Evolutionary conservation across 768 basidiomycete genomes (phyloP), one percentile per base, ranked within the genome.

Genomic region (Chlorophyllum brunneum): DNA sequence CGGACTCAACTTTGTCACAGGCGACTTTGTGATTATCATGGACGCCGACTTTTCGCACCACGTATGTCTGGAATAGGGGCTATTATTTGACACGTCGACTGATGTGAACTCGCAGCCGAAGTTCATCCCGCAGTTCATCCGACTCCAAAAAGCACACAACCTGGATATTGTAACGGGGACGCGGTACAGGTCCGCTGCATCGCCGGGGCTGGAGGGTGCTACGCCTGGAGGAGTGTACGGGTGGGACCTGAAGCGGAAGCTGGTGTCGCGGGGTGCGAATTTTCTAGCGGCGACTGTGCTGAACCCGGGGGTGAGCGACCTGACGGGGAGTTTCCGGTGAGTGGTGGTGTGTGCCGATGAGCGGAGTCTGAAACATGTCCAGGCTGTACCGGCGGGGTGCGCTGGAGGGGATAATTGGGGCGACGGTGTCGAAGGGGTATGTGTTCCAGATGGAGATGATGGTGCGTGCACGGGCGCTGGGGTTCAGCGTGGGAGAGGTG

Each of bases 381-480:
- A 90, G 90, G 54, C 67, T 95, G 13, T 95, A 95, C 65, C 83
- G 88, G 33, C 65, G 82, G 9, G 75, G 77, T 0, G 93, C 89
- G 5, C 74, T 95, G 49, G 80, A 79, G 42, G 83, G 92, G 58
- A 88, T 95, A 62, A 95, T 95, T 60, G 81, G 85, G 4, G 78
- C 85, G 58, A 92, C 88, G 1, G 79, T 85, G 55, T 92, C 92
- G 2, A 88, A 89, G 58, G 93, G 93, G 7, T 95, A 95, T 60
- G 93, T 95, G 26, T 95, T 95, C 74, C 93, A 95, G 75, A 95
- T 95, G 93, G 93, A 95, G 66, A 95, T 95, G 86, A 95, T 95
- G 80, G 93, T 92, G 16, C 81, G 93, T 1, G 93, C 93, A 4
- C 79, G 85, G 18, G 82, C 88, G 1, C 70, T 91, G 50, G 92